Conservation (phyloP, 2,329 filamentous ascomycete genomes). For the Drechslerella coelobrocha region DNA sequence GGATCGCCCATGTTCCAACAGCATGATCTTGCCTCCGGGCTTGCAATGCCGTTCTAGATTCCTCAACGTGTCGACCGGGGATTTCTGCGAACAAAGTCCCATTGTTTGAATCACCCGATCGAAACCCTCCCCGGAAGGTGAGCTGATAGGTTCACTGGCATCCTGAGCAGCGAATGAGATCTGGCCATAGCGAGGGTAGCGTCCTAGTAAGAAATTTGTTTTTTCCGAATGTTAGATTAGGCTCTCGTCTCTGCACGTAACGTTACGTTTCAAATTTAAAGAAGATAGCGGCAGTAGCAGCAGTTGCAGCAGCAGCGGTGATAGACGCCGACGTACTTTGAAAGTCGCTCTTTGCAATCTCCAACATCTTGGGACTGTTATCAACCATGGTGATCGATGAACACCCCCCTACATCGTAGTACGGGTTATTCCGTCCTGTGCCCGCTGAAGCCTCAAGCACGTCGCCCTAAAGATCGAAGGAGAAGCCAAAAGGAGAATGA, state of each 20-base stretch:
- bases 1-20: constrained; percentile 55
- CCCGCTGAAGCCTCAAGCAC: constrained; percentile 54
- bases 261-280: constrained; percentile 8
- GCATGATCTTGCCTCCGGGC: constrained; percentile 52
- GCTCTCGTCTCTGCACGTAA: constrained; percentile 16
- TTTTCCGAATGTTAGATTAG: not conserved
- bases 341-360: constrained; percentile 53
- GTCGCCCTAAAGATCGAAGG: constrained; percentile 50
- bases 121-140: constrained; percentile 50
- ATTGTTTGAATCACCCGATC: constrained; percentile 54
- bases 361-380: constrained; percentile 53
- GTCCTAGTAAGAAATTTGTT: too few relatives aligned
- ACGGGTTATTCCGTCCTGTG: constrained; percentile 54
- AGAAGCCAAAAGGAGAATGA: not conserved
- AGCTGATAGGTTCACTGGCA: constrained; percentile 30
- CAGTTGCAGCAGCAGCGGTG: not conserved
- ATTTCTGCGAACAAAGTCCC: constrained; percentile 54
- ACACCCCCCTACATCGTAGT: constrained; percentile 52
- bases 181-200: constrained; percentile 37
- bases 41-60: constrained; percentile 53
- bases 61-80: constrained; percentile 52
- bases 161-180: constrained; percentile 40
- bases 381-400: constrained; percentile 54
- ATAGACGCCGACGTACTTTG: constrained; percentile 34
- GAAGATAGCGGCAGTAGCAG: not conserved